Base-by-base conservation (phyloP, 139 green algal genomes). In the Astrephomene gubernaculifera region DNA sequence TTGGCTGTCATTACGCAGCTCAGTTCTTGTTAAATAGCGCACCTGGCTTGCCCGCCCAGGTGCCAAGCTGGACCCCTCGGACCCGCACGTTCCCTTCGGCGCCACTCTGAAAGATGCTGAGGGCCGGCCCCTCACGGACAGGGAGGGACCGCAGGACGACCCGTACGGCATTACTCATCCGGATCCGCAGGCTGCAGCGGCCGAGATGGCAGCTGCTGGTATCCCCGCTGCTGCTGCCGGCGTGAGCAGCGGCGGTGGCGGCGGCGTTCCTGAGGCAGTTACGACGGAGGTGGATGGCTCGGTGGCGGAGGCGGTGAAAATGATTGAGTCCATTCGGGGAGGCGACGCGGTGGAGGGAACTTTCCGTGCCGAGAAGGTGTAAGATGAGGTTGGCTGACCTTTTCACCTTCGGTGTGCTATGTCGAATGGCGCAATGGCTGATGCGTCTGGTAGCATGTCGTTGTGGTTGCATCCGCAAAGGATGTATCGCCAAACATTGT, bases 91-190 rank as follows among this genome's bases (percentile, higher is more conserved):
- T 27, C 70, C 70, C 9, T 78, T 78, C 70, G 70, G 70, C 10
- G 70, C 70, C n/a, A 78, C 70, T 1, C 24, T 41, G 27, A 78
- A 78, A 44, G 44, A 63, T 25, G 44, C 43, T 27, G 43, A 78
- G 43, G 70, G 70, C 41, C 33, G 45, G 44, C 70, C 41, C 17
- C 27, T 78, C 17, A 61, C 44, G 70, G 24, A 24, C n/a, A 43
- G 5, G 1, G 29, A 61, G 1, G 44, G 43, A 63, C 70, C 70
- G 21, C 1, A 45, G 38, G 68, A 57, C 25, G 70, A 78, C 41
- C 70, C 70, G 29, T 78, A 78, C 44, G 43, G 43, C 44, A 41
- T 78, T n/a, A n/a, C n/a, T n/a, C n/a, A n/a, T n/a, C n/a, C n/a
- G n/a, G n/a, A n/a, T n/a, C n/a, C n/a, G n/a, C n/a, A n/a, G n/a